phyloP scores from a whole-genome alignment of 148 eudicot genomes.

The Oxyria digyna region DNA sequence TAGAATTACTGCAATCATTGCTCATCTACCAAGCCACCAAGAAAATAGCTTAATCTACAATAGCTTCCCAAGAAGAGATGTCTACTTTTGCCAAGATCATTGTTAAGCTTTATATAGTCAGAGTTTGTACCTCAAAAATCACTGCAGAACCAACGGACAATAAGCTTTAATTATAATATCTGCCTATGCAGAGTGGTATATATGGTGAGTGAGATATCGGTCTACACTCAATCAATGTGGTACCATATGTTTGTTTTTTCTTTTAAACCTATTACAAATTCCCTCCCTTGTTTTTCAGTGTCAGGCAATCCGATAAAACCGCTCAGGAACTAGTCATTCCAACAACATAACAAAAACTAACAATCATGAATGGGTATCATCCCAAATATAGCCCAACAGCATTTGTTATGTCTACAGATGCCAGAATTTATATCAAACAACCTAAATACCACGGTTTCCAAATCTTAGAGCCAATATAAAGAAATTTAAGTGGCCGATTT shows the following conservation, averaged over 20 bases:
- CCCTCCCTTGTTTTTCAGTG: not conserved
- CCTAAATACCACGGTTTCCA: not conserved
- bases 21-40: too few relatives aligned
- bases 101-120: not conserved
- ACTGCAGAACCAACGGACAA: not conserved
- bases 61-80: not conserved
- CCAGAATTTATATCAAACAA: not conserved
- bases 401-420: not conserved
- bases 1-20: not conserved
- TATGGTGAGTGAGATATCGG: not conserved
- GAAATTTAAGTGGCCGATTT: not conserved
- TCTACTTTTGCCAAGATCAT: not conserved
- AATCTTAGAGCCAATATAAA: not conserved
- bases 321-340: not conserved
- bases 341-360: too few relatives aligned
- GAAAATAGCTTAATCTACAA: not conserved
- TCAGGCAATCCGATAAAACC: not conserved
- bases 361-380: not conserved
- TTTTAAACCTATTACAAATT: not conserved
- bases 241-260: not conserved
- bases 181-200: not conserved
- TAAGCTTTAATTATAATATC: not conserved
- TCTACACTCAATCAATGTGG: not conserved
- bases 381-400: not conserved
- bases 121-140: not conserved